These are phyloP conservation scores for Macroventuria anomochaeta DNA, from an alignment of 2,329 filamentous ascomycete genomes.

Conservation along the genomic window DNA sequence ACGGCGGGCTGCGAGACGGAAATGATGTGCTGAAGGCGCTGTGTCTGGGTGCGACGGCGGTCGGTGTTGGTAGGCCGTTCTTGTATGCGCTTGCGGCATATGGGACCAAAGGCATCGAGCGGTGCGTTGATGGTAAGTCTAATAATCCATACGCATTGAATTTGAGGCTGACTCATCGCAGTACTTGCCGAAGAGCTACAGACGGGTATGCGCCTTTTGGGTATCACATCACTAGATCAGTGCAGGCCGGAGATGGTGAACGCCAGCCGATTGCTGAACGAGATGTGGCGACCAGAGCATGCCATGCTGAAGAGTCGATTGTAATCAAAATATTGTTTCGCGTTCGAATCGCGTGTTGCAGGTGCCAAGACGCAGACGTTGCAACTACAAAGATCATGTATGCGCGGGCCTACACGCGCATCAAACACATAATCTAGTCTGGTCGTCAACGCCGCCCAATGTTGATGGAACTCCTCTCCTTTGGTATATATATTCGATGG, in stretches of 20 bases:
- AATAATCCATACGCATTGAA: background rate
- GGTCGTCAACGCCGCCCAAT: background rate
- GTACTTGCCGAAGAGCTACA: constrained; percentile 65
- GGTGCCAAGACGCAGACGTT: too few relatives aligned
- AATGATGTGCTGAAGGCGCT: constrained; percentile 50
- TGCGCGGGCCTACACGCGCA: too few relatives aligned
- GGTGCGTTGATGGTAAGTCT: constrained; percentile 47
- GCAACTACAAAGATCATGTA: background rate
- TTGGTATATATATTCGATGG: background rate
- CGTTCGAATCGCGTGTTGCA: background rate
- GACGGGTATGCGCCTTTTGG: constrained; percentile 70
- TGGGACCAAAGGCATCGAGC: constrained; percentile 45
- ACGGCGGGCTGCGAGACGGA: constrained; percentile 48
- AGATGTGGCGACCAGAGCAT: constrained; percentile 44
- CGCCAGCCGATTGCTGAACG: constrained; percentile 41
- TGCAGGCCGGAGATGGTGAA: constrained; percentile 68
- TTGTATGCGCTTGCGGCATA: constrained; percentile 50
- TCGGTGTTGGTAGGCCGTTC: constrained; percentile 48
- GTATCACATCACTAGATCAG: constrained; percentile 66
- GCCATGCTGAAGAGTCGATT: constrained; percentile 32
- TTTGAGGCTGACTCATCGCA: constrained; percentile 21
- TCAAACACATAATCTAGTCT: too few relatives aligned
- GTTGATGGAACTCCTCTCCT: background rate
- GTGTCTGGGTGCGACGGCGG: constrained; percentile 49
- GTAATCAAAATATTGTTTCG: constrained; percentile 14